Conservation (phyloP, 2,329 filamentous ascomycete genomes). For the Talaromyces marneffei region DNA sequence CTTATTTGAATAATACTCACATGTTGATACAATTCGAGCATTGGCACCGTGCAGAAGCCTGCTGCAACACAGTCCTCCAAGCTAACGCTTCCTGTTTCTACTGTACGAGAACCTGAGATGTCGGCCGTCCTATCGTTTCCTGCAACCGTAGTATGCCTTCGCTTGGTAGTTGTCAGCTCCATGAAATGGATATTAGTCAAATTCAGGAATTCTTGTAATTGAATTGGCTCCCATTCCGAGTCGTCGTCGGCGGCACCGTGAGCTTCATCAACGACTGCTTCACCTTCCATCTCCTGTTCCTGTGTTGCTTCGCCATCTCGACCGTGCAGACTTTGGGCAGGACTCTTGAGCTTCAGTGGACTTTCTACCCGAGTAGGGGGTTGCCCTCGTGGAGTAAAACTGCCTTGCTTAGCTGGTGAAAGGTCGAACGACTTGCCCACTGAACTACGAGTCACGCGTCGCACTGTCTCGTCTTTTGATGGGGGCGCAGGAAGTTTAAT, state of each 20-base stretch:
- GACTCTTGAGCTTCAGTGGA: constrained; percentile 29
- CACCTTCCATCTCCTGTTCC: constrained; percentile 35
- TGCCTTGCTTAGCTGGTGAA: constrained; percentile 31
- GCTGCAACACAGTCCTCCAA: constrained; percentile 79
- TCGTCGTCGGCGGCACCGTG: constrained; percentile 40
- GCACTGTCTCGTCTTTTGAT: constrained; percentile 61
- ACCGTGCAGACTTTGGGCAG: constrained; percentile 18
- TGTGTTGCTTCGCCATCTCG: constrained; percentile 9
- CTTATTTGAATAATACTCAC: constrained; percentile 41
- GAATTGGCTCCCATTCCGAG: constrained; percentile 56
- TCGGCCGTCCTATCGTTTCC: constrained; percentile 32
- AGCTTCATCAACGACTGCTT: constrained; percentile 43
- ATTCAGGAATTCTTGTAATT: constrained; percentile 86
- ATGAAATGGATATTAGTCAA: constrained; percentile 97
- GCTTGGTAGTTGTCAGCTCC: constrained; percentile 94
- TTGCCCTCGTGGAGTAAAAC: constrained; percentile 49
- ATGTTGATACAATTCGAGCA: constrained; percentile 91
- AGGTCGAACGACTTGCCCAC: constrained; percentile 34
- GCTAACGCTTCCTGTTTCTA: constrained; percentile 23
- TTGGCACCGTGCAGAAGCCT: constrained; percentile 83
- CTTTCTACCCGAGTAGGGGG: background rate
- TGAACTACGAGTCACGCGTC: constrained; percentile 49
- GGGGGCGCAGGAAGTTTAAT: constrained; percentile 64
- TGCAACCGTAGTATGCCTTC: constrained; percentile 73
- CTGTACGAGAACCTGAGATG: constrained; percentile 18